Base-by-base conservation (phyloP, 768 basidiomycete genomes). In the Mycena maculata region DNA sequence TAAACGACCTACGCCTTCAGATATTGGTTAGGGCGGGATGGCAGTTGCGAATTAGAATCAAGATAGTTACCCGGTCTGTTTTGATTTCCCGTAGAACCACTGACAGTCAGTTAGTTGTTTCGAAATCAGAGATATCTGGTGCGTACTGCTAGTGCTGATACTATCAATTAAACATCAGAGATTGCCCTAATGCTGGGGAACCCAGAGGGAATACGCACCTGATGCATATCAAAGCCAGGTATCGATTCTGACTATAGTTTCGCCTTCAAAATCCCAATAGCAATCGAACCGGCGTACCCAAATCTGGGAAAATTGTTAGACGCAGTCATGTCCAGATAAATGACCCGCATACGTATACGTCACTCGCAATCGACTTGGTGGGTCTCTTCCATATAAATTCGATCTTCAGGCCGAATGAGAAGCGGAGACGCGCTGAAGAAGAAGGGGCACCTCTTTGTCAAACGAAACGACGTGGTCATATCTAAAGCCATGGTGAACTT, bases 401-500 rank as follows among this genome's bases (percentile, higher is more conserved):
- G 16, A 65, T 53, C 64, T 65, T 27, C 23, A 3, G 11, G 18
- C 15, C 3, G 15, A 1, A 27, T 64, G 16, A 56, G 33, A 47
- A 39, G 38, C n/a, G 31, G 25, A 53, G 11, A 6, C n/a, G 7
- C 20, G 18, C 11, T 11, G 38, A 55, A 41, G 42, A n/a, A 3
- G 41, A 45, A n/a, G n/a, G 23, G 41, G 23, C 44, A 63, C 62
- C 54, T 63, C 62, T 27, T 47, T 28, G 36, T 45, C 56, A 15
- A 65, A 33, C 22, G 64, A 59, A 39, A 60, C 47, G 18, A 60
- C 22, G 53, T 65, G 56, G 41, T 65, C 63, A 27, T 42, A 65
- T 50, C 63, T 65, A 31, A 28, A 44, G 2, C 9, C 2, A 13
- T 7, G 28, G 44, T 56, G 31, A 54, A 23, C 22, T 15, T 20